These are phyloP conservation scores for Fusarium sp. DNA, from an alignment of 2,329 filamentous ascomycete genomes.

Conservation along the genomic window DNA sequence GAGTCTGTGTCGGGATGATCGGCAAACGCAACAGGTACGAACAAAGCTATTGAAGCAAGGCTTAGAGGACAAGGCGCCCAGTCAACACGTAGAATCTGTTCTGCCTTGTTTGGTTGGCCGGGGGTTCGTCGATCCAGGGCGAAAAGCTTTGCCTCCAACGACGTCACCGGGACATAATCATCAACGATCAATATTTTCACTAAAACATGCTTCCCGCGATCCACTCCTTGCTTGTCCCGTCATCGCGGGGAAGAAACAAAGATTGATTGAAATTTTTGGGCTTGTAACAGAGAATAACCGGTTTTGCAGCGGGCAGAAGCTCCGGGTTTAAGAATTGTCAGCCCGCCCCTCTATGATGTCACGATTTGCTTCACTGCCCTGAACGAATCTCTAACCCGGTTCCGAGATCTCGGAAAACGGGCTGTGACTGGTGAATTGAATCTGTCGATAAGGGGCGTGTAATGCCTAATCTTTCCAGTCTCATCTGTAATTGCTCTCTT, in stretches of 20 bases:
- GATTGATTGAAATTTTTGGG: not conserved
- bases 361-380: constrained; percentile 11
- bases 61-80: constrained; percentile 13
- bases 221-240: constrained; percentile 19
- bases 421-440: constrained; percentile 11
- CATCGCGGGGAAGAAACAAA: constrained; percentile 9
- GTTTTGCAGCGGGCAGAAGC: constrained; percentile 20
- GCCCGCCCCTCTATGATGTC: constrained; percentile 39
- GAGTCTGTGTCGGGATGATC: constrained; percentile 21
- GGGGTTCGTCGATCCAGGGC: constrained; percentile 3
- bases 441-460: constrained; percentile 16
- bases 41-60: constrained; percentile 6
- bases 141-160: constrained; percentile 22
- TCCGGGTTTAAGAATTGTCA: constrained; percentile 15
- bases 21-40: constrained; percentile 4
- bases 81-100: not conserved
- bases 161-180: constrained; percentile 33
- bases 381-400: constrained; percentile 32
- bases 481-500: not conserved
- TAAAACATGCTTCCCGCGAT: constrained; percentile 15
- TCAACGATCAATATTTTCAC: not conserved
- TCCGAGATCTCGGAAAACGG: constrained; percentile 39
- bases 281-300: constrained; percentile 31
- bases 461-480: not conserved
- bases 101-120: constrained; percentile 6